Conservation (phyloP, 192 early-diverging fungal genomes). For the Coemansia sp. region DNA sequence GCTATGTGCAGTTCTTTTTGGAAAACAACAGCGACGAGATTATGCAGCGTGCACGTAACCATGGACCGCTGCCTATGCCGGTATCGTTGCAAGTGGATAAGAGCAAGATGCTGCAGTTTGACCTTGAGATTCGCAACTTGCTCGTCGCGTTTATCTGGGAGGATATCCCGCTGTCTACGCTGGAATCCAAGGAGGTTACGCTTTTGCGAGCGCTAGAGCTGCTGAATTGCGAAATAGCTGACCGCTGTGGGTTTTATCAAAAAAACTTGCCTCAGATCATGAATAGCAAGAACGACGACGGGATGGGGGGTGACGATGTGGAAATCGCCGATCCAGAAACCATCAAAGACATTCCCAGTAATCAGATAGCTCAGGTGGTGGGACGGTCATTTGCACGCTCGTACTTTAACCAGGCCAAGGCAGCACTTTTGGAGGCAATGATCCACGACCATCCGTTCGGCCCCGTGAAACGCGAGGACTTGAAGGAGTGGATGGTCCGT, state of each 20-base stretch:
- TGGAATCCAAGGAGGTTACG: conserved; percentile 31
- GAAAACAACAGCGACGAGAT: conserved; percentile 32
- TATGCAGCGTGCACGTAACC: conserved; percentile 13
- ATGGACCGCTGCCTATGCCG: conserved; percentile 35
- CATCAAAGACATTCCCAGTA: conserved; percentile 13
- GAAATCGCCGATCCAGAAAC: conserved; percentile 5
- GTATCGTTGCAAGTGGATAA: conserved; percentile 38
- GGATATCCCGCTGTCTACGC: conserved; percentile 28
- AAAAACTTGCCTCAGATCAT: conserved; percentile 16
- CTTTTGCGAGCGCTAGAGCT: conserved; percentile 43
- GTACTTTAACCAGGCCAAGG: conserved; percentile 23
- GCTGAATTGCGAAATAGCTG: conserved; percentile 30
- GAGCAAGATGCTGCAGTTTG: conserved; percentile 19
- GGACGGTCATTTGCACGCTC: conserved; percentile 42
- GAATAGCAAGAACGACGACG: conserved; percentile 28
- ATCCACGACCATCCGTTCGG: conserved; percentile 49
- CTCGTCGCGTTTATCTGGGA: conserved; percentile 36
- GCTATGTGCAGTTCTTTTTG: conserved; percentile 23
- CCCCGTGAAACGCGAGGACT: conserved; percentile 36
- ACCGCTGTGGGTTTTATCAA: conserved; percentile 29
- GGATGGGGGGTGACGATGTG: conserved; percentile 3
- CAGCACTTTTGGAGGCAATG: conserved; percentile 38
- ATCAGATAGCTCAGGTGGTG: conserved; percentile 18
- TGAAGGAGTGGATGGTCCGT: conserved; percentile 29
- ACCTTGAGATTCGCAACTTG: conserved; percentile 23